These are phyloP conservation scores for Crithidia fasciculata DNA, from an alignment of 208 protist genomes.

Conservation along the genomic window DNA sequence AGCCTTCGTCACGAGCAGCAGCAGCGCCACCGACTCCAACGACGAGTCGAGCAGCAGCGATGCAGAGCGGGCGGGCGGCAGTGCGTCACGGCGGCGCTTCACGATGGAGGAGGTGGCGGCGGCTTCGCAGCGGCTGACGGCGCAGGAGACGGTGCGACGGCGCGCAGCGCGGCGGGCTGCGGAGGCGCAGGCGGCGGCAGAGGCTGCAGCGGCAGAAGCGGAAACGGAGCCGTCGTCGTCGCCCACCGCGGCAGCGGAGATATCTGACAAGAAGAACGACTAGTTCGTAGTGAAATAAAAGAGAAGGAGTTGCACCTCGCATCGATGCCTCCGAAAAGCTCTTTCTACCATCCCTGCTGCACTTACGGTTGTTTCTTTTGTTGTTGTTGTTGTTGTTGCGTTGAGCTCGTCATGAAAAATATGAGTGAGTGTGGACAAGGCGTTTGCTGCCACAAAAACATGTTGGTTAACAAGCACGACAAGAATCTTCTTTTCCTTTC, in stretches of 20 bases:
- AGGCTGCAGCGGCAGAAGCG: not conserved
- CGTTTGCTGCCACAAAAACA: no score
- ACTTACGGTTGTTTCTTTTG: not conserved
- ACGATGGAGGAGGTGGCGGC: slow-evolving; percentile 37
- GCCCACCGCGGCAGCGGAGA: not conserved
- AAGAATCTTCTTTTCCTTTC: no score
- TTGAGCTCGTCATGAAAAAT: no score
- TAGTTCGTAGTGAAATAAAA: not conserved
- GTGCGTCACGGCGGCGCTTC: not conserved
- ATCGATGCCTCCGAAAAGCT: no score
- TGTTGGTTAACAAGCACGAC: no score
- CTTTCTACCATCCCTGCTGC: not conserved
- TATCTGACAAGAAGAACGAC: slow-evolving; percentile 11
- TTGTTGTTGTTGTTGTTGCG: not conserved
- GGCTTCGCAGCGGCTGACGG: slow-evolving; percentile 17
- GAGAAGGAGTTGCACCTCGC: no score
- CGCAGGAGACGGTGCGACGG: slow-evolving; percentile 19
- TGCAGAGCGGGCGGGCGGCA: slow-evolving; percentile 8
- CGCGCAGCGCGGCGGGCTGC: not conserved
- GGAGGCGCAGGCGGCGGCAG: not conserved
- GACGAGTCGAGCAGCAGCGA: slow-evolving; percentile 11
- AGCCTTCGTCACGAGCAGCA: slow-evolving; percentile 22
- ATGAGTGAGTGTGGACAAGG: no score
- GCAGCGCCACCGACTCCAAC: slow-evolving; percentile 17
- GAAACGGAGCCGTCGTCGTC: not conserved